Conservation (phyloP, 2,329 filamentous ascomycete species). For the Aspergillus tamarii region DNA sequence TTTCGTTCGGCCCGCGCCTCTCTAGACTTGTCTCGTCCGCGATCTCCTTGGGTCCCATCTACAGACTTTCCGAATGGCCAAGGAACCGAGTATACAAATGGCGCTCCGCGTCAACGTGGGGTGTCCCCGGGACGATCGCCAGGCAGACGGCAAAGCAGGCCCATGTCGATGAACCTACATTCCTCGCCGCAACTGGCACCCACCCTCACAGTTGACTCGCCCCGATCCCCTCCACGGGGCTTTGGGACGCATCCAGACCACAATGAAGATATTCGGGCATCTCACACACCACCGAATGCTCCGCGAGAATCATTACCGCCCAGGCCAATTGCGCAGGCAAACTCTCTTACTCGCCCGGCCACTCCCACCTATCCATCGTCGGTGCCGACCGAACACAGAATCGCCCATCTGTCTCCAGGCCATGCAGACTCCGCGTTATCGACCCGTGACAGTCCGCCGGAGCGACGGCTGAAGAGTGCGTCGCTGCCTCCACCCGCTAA, state of each 20-base stretch:
- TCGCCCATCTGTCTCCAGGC: slow-evolving; percentile 26
- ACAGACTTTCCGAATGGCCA: slow-evolving; percentile 26
- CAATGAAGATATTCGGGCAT: slow-evolving; percentile 66
- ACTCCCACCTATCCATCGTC: slow-evolving; percentile 35
- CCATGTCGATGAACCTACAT: slow-evolving; percentile 48
- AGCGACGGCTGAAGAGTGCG: slow-evolving; percentile 39
- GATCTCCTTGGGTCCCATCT: slow-evolving; percentile 40
- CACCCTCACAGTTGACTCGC: slow-evolving; percentile 48
- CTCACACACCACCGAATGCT: slow-evolving; percentile 29
- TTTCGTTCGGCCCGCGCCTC: slow-evolving; percentile 40
- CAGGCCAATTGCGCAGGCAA: slow-evolving; percentile 15
- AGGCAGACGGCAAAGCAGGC: slow-evolving; percentile 61
- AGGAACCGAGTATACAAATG: slow-evolving; percentile 26
- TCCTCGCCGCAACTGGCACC: slow-evolving; percentile 47
- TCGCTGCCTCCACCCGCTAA: slow-evolving; percentile 74
- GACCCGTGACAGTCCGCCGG: slow-evolving; percentile 26
- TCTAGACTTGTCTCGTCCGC: slow-evolving; percentile 46
- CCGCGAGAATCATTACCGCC: slow-evolving; percentile 31
- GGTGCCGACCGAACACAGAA: slow-evolving; percentile 21
- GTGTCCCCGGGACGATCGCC: slow-evolving; percentile 59
- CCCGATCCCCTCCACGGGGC: slow-evolving; percentile 44
- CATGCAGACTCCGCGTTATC: slow-evolving; percentile 16
- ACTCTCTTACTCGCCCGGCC: slow-evolving; percentile 29
- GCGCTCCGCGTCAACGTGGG: slow-evolving; percentile 28
- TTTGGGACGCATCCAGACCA: slow-evolving; percentile 52